phyloP scores from a whole-genome alignment of 2,329 filamentous ascomycete genomes.

The Fusarium goolgardi region DNA sequence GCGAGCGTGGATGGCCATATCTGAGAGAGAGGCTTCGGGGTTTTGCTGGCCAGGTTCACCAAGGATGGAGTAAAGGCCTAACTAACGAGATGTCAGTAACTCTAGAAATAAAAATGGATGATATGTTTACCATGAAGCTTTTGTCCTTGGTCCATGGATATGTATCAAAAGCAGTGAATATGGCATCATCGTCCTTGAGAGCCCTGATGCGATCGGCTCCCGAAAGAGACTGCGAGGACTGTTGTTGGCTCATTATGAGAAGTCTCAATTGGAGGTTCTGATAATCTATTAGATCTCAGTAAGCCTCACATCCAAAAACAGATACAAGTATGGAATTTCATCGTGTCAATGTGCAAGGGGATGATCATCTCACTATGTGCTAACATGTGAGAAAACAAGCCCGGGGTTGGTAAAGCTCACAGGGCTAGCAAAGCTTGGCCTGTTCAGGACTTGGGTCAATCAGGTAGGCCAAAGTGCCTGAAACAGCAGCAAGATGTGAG shows the following conservation, averaged over 20 bases:
- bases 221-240: constrained; percentile 41
- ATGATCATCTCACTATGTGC: constrained; percentile 10
- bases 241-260: constrained; percentile 30
- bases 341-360: constrained; percentile 12
- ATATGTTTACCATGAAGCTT: constrained; percentile 69
- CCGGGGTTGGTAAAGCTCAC: constrained; percentile 24
- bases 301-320: constrained; percentile 6
- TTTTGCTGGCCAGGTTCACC: constrained; percentile 60
- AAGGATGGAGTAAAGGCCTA: constrained; percentile 73
- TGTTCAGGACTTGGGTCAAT: constrained; percentile 9
- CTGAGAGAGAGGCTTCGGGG: constrained; percentile 62
- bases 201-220: constrained; percentile 55
- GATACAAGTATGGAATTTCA: neutral
- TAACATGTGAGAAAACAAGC: constrained; percentile 43
- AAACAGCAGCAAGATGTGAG: constrained; percentile 10
- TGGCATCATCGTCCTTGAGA: constrained; percentile 54
- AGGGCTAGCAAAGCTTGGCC: constrained; percentile 12
- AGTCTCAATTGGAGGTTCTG: neutral
- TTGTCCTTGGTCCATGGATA: constrained; percentile 76
- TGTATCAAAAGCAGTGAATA: constrained; percentile 71
- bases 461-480: neutral
- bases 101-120: neutral
- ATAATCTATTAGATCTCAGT: constrained; percentile 6
- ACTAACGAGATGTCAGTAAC: constrained; percentile 50
- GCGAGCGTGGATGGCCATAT: constrained; percentile 74